Percentiles rank a stretch among this genome's conserved stretches.
phyloP scores from a whole-genome alignment of 805 yeast species.

The Candida ascalaphidarum region DNA sequence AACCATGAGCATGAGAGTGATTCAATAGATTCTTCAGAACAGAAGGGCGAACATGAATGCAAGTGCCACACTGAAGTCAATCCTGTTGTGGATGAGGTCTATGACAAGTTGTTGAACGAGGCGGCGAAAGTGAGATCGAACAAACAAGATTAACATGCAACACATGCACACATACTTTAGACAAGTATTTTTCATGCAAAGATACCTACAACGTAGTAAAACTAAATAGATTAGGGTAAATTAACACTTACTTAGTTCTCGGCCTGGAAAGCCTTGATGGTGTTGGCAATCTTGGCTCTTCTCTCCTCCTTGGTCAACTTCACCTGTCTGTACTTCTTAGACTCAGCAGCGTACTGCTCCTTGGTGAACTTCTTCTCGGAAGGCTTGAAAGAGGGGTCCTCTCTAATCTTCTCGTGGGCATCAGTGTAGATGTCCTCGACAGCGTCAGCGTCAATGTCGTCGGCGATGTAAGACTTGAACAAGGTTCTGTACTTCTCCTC shows the following conservation, averaged over 20 bases:
- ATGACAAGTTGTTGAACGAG: conserved; percentile 63
- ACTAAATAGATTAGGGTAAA: too few relatives aligned
- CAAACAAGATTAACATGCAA: conserved; percentile 7
- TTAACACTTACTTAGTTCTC: conserved; percentile 31
- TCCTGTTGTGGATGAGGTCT: conserved; percentile 60
- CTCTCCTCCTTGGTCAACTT: conserved; percentile 92
- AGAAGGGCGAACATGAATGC: conserved; percentile 2
- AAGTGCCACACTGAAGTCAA: conserved; percentile 10
- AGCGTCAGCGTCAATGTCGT: conserved; percentile 94
- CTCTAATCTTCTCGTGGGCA: conserved; percentile 96
- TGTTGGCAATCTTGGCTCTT: conserved; percentile 79
- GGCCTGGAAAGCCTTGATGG: conserved; percentile 86
- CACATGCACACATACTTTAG: too few relatives aligned
- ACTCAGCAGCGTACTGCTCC: conserved; percentile 96
- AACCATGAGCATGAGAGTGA: conserved; percentile 9
- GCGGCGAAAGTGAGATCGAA: conserved; percentile 58
- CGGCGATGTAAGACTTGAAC: conserved; percentile 94
- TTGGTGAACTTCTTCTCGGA: conserved; percentile 90
- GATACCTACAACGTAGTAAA: too few relatives aligned
- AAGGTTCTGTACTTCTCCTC: conserved; percentile 97
- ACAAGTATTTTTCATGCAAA: too few relatives aligned
- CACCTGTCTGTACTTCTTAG: conserved; percentile 82
- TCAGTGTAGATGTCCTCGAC: conserved; percentile 90
- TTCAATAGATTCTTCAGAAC: conserved; percentile 21
- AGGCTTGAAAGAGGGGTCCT: conserved; percentile 85